Conservation (phyloP, 2,329 filamentous ascomycete species). For the Colletotrichum chlorophyti region DNA sequence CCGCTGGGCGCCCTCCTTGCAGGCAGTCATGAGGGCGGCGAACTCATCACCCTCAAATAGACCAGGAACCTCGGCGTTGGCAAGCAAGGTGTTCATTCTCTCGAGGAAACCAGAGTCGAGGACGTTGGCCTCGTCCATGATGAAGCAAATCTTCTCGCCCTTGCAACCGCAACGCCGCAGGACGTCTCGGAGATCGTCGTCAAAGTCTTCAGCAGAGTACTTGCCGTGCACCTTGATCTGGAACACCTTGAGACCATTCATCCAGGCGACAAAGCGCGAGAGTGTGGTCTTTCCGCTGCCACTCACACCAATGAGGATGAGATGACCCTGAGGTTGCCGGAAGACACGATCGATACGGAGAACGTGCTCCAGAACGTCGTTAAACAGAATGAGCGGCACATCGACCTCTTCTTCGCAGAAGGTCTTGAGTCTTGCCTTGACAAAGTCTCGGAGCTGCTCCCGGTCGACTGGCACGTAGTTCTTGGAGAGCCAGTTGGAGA, state of each 20-base stretch:
- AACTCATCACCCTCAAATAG: slow-evolving; percentile 99
- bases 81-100: slow-evolving; percentile 97
- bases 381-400: slow-evolving; percentile 98
- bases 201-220: slow-evolving; percentile 98
- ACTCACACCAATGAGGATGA: slow-evolving; percentile 98
- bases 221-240: slow-evolving; percentile 99
- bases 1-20: slow-evolving; percentile 96
- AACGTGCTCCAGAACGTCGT: slow-evolving; percentile 97
- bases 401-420: slow-evolving; percentile 99
- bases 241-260: slow-evolving; percentile 99
- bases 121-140: slow-evolving; percentile 99
- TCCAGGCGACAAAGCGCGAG: slow-evolving; percentile 98
- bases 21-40: slow-evolving; percentile 97
- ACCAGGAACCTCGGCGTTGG: slow-evolving; percentile 98
- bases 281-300: slow-evolving; percentile 98
- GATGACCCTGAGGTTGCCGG: slow-evolving; percentile 95
- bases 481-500: slow-evolving; percentile 99
- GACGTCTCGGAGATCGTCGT: slow-evolving; percentile 94
- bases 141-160: slow-evolving; percentile 99
- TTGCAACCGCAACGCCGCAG: slow-evolving; percentile 94
- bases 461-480: slow-evolving; percentile 97
- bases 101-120: slow-evolving; percentile 98
- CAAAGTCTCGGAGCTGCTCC: slow-evolving; percentile 93
- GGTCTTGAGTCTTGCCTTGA: slow-evolving; percentile 94
- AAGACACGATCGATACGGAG: slow-evolving; percentile 98